Percentiles rank a stretch among this genome's conserved stretches.
These are phyloP conservation scores for Auriscalpium microsporum DNA, from an alignment of 768 basidiomycete species.

Conservation along the genomic window DNA sequence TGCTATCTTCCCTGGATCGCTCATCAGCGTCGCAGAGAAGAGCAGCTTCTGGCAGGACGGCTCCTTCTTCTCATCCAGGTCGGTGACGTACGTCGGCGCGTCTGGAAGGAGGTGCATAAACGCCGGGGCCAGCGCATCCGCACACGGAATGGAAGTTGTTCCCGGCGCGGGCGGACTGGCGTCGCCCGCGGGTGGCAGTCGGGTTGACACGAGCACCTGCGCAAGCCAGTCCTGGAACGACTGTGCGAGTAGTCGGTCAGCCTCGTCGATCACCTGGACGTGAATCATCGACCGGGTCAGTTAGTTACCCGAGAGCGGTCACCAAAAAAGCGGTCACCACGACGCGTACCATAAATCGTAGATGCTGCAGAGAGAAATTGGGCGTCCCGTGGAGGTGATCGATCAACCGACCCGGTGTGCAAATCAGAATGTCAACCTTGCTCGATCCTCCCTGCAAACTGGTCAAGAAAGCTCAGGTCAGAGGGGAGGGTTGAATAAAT, in stretches of 20 bases:
- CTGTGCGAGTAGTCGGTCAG: constrained; percentile 89
- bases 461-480: not conserved
- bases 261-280: constrained; percentile 88
- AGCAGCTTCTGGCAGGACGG: constrained; percentile 87
- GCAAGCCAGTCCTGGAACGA: constrained; percentile 95
- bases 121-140: constrained; percentile 58
- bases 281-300: not conserved
- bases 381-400: constrained; percentile 86
- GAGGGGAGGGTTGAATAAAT: not conserved
- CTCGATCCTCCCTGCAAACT: constrained; percentile 82
- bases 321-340: not conserved
- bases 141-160: constrained; percentile 15
- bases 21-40: constrained; percentile 92
- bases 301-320: not conserved
- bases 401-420: constrained; percentile 91
- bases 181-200: constrained; percentile 20
- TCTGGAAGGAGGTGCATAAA: constrained; percentile 37
- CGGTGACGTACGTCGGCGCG: constrained; percentile 34
- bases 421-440: constrained; percentile 89
- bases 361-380: constrained; percentile 87
- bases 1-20: constrained; percentile 88
- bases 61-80: constrained; percentile 47
- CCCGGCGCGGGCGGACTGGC: not conserved
- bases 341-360: constrained; percentile 78
- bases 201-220: constrained; percentile 72